phyloP scores from a whole-genome alignment of 495 filamentous ascomycete species.

The Aspergillus cavernicola region DNA sequence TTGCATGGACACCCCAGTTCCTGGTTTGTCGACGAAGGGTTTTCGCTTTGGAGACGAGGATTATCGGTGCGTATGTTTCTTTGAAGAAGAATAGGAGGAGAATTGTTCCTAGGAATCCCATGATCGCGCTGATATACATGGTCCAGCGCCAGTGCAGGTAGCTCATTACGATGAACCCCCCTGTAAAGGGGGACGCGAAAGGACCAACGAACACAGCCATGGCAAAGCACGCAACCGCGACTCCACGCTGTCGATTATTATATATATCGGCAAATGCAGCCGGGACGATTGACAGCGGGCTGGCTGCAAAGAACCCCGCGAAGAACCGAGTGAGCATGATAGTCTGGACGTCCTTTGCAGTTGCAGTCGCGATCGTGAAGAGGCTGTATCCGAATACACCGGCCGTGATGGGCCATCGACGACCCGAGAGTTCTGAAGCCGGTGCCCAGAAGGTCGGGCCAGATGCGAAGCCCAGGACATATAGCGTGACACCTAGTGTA shows the following conservation, averaged over 20 bases:
- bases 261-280: slow-evolving; percentile 50
- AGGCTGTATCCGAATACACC: slow-evolving; percentile 50
- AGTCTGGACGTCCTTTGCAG: slow-evolving; percentile 56
- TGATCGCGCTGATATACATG: slow-evolving; percentile 40
- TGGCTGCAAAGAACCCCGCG: slow-evolving; percentile 41
- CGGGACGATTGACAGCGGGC: slow-evolving; percentile 41
- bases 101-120: slow-evolving; percentile 31
- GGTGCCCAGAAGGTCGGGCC: slow-evolving; percentile 61
- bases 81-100: slow-evolving; percentile 31
- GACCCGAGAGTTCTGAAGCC: slow-evolving; percentile 71
- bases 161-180: slow-evolving; percentile 42
- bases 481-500: slow-evolving; percentile 51
- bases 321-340: slow-evolving; percentile 51
- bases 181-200: slow-evolving; percentile 43
- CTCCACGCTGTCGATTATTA: slow-evolving; percentile 42
- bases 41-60: slow-evolving; percentile 37
- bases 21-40: slow-evolving; percentile 40
- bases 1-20: slow-evolving; percentile 48
- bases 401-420: slow-evolving; percentile 49
- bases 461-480: slow-evolving; percentile 50
- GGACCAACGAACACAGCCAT: slow-evolving; percentile 49
- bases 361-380: slow-evolving; percentile 52
- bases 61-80: slow-evolving; percentile 39
- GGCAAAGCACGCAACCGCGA: slow-evolving; percentile 50
- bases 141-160: slow-evolving; percentile 49